A percentile compares a stretch with the other conserved stretches of the same genome.
These are phyloP conservation scores for Candida hispaniensis DNA, from an alignment of 805 yeast genomes.

Conservation along the genomic window DNA sequence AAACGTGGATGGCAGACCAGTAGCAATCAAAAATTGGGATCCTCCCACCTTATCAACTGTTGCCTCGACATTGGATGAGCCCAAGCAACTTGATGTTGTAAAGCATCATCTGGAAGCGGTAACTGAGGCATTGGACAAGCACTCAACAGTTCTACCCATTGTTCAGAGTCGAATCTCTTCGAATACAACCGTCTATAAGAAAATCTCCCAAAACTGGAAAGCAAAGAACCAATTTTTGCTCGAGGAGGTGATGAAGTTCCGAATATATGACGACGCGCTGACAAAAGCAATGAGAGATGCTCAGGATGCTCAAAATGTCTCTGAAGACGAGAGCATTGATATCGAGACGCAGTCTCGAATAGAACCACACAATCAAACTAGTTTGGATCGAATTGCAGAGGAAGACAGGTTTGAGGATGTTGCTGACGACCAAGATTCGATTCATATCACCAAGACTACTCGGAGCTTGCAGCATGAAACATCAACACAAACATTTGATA, in stretches of 20 bases:
- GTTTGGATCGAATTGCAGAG: too few species aligned
- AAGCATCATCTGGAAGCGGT: conserved; percentile 32
- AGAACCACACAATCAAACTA: too few species aligned
- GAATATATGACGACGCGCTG: conserved; percentile 21
- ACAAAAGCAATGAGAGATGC: conserved; percentile 21
- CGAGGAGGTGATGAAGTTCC: conserved; percentile 25
- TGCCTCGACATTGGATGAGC: conserved; percentile 22
- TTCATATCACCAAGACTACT: too few species aligned
- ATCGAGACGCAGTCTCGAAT: not conserved
- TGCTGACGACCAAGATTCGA: too few species aligned
- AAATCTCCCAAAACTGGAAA: conserved; percentile 25
- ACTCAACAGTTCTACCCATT: conserved; percentile 24
- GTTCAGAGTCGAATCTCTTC: not conserved
- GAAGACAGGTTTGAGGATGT: too few species aligned
- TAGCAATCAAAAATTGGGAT: conserved; percentile 27
- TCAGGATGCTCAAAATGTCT: conserved; percentile 5
- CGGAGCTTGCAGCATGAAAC: too few species aligned
- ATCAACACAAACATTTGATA: too few species aligned
- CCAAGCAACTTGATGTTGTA: conserved; percentile 34
- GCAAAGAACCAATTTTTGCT: conserved; percentile 23
- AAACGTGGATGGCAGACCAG: conserved; percentile 18
- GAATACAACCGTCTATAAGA: conserved; percentile 1
- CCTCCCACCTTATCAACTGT: conserved; percentile 25
- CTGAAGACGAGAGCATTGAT: conserved; percentile 1
- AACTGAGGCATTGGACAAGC: conserved; percentile 33